Evolutionary conservation across 495 filamentous ascomycete species (phyloP), one percentile per base, ranked within the genome.

Genomic region (Chaetomidium leptoderma): DNA sequence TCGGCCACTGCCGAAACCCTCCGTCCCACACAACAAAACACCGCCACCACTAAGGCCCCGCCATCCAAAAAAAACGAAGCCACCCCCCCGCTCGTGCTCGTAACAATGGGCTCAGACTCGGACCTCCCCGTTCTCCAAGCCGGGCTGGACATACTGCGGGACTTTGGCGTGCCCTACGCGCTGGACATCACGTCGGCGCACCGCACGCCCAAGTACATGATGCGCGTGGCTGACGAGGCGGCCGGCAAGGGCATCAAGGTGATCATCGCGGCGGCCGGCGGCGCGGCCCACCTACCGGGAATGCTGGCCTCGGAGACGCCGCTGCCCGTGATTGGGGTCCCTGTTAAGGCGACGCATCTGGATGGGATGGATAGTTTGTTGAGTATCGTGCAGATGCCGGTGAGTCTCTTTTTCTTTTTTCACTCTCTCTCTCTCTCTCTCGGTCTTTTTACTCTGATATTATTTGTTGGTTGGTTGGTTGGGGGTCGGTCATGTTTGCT

Each of bases 81-180:
- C 66, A 69, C 17, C 1, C 17, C 17, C 70, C 32, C 88, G 1
- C 73, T 90, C 6, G 85, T 97, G 8, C 86, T 87, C 8, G 85
- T 98, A 9, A 89, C 91, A 35, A 96, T 96, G 90, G 93, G 93
- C 58, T 97, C 93, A 6, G 91, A 96, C 75, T 93, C 89, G 37
- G 93, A 98, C 70, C 83, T 96, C 17, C 85, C 86, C 35, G 83
- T 88, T 13, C 82, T 97, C 16, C 81, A 83, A 23, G 83, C 87
- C 1, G 90, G 88, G 16, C 76, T 95, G 37, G 83, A 88, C 58
- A 80, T 96, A 36, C 81, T 98, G 36, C 75, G 81, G 29, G 80
- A 85, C 33, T 88, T 98, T 64, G 76, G 78, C 16, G 86, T 97
- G 43, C 84, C 89, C 11, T 88, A 83, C 66, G 81, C 84, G 19